Evolutionary conservation across 768 basidiomycete species (phyloP), one percentile per base, ranked within the genome.

Genomic region (Termitomyces sp.): DNA sequence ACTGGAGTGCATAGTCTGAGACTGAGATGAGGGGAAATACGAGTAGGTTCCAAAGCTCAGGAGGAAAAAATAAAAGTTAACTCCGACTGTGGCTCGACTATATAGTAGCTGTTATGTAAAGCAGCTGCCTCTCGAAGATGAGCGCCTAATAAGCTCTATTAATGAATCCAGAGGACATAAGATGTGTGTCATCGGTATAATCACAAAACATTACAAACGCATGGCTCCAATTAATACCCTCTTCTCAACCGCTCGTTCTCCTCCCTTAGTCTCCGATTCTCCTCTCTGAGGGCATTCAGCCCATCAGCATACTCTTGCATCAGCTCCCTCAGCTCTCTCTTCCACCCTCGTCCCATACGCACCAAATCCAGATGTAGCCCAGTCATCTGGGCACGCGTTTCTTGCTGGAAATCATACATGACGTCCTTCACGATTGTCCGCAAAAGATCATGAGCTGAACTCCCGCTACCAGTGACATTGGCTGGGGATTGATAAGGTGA

Each of bases 291-390:
- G 60, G 76, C 75, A 65, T 64, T 72, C 59, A 89, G 66, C 62
- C 88, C 86, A 15, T 77, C 79, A 1, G 72, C 77, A 70, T 80
- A 80, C 63, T 84, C 84, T 34, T 81, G 79, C 78, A 87, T 81
- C 61, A 81, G 63, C 41, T 73, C 74, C 51, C 82, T 73, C 64
- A 90, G 70, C 66, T 89, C 87, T 48, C 68, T 74, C 68, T 81
- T 81, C 86, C 84, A 87, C 24, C 77, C 78, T 34, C 84, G 70
- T 2, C 87, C 85, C 83, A 89, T 84, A 54, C 80, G 75, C 35
- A 91, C 72, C 54, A 90, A 63, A 63, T 91, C 88, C 57, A 91
- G 62, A 68, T 91, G 89, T 54, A 90, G 70, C 2, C 85, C 87
- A 65, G 80, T 77, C 77, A 90, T 81, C 74, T 89, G 84, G n/a